Percentiles rank a stretch among this genome's conserved stretches.
phyloP scores from a whole-genome alignment of 2,329 filamentous ascomycete species.

The Trichoderma citrinoviride region DNA sequence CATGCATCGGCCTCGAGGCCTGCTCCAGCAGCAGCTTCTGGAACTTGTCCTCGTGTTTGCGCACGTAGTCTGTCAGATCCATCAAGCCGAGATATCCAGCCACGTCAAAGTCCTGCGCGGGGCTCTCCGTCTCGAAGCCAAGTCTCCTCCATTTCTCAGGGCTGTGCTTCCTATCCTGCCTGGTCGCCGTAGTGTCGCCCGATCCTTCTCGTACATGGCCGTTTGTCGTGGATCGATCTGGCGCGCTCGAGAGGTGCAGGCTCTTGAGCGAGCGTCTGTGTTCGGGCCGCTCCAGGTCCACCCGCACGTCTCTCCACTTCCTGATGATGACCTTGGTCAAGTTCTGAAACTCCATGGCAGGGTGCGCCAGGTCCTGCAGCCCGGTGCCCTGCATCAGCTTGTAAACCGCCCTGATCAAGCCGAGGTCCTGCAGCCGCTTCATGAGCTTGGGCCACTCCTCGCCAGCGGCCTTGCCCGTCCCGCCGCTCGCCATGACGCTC shows the following conservation, averaged over 20 bases:
- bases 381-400: constrained; percentile 91
- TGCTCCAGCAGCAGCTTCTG: constrained; percentile 92
- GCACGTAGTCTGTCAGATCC: constrained; percentile 92
- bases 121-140: constrained; percentile 88
- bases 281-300: constrained; percentile 84
- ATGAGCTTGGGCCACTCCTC: constrained; percentile 96
- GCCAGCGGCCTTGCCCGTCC: constrained; percentile 34
- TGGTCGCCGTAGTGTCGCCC: constrained; percentile 37
- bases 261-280: constrained; percentile 84
- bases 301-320: constrained; percentile 81
- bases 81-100: constrained; percentile 94
- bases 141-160: constrained; percentile 90
- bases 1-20: constrained; percentile 64
- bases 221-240: constrained; percentile 49
- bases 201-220: constrained; percentile 40
- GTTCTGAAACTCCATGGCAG: constrained; percentile 88
- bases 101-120: constrained; percentile 77
- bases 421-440: constrained; percentile 87
- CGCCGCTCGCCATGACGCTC: constrained; percentile 42
- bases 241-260: constrained; percentile 77
- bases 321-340: constrained; percentile 82
- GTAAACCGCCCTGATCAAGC: constrained; percentile 88
- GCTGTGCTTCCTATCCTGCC: constrained; percentile 68
- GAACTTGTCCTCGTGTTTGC: constrained; percentile 87
- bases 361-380: constrained; percentile 84